phyloP scores from a whole-genome alignment of 257 asterid genomes.

The Craterostigma plantagineum region DNA sequence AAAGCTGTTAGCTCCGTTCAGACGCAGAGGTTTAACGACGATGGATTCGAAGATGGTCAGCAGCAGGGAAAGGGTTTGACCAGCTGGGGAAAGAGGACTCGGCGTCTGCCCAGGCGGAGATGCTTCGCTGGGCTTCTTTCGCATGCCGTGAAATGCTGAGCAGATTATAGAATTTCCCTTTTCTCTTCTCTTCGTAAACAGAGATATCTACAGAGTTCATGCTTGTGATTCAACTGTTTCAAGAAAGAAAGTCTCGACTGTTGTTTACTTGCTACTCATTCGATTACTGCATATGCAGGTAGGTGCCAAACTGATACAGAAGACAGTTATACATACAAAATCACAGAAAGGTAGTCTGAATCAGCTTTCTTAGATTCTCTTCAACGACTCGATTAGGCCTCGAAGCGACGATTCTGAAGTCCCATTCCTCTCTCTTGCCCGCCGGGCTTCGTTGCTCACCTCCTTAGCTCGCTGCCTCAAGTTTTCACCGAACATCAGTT shows the following conservation, averaged over 20 bases:
- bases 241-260: no score
- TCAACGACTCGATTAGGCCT: slow-evolving; percentile 10
- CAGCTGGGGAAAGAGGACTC: slow-evolving; percentile 70
- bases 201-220: no score
- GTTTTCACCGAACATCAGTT: slow-evolving; percentile 9
- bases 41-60: slow-evolving; percentile 15
- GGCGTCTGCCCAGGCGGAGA: slow-evolving; percentile 61
- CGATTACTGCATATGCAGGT: no score
- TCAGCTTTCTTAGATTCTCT: neutral
- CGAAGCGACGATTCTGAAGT: slow-evolving; percentile 13
- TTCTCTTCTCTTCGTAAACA: no score
- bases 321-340: no score
- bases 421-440: slow-evolving; percentile 12
- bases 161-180: no score
- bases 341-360: no score
- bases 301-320: no score
- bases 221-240: no score
- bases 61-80: slow-evolving; percentile 31
- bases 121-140: slow-evolving; percentile 13
- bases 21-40: slow-evolving; percentile 8
- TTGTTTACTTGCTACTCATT: no score
- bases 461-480: slow-evolving; percentile 11
- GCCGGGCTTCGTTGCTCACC: slow-evolving; percentile 11
- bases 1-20: slow-evolving; percentile 20
- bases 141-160: slow-evolving; percentile 17